Percentiles rank a stretch among this genome's conserved stretches.
Evolutionary conservation across 2,329 filamentous ascomycete species (phyloP).

Genomic region (Xenosphaeropsis pyriputrescens): DNA sequence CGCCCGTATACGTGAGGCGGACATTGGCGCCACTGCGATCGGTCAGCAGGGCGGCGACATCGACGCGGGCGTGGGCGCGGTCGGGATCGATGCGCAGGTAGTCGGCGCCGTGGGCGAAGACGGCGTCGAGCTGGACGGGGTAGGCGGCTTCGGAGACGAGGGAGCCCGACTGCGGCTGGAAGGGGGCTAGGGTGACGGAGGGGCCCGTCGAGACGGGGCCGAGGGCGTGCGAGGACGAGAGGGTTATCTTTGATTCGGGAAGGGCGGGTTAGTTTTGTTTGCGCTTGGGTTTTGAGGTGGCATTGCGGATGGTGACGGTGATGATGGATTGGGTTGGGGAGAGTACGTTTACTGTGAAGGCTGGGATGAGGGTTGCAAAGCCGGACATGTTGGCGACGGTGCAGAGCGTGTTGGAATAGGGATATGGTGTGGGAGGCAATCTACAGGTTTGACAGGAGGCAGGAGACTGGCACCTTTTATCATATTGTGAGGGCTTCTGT

Average conservation of each 20-base stretch:
- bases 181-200: constrained; percentile 19
- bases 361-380: constrained; percentile 22
- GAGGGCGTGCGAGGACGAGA: constrained; percentile 14
- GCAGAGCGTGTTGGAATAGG: no score
- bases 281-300: not conserved
- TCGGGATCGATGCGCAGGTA: constrained; percentile 24
- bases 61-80: constrained; percentile 21
- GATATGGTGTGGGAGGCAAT: no score
- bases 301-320: not conserved
- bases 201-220: constrained; percentile 15
- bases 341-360: constrained; percentile 17
- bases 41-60: constrained; percentile 21
- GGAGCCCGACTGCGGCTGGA: constrained; percentile 12
- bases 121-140: constrained; percentile 20
- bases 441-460: no score
- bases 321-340: not conserved
- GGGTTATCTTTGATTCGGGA: constrained; percentile 20
- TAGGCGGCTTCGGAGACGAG: constrained; percentile 22
- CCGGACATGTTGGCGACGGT: constrained; percentile 17
- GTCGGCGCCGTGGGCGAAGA: constrained; percentile 23
- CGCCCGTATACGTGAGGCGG: constrained; percentile 23
- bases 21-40: constrained; percentile 21
- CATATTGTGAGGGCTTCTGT: no score
- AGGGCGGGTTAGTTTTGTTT: constrained; percentile 3
- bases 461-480: no score